Evolutionary conservation across 2,329 filamentous ascomycete species (phyloP), one percentile per base, ranked within the genome.

Genomic region (Zarea fungicola): DNA sequence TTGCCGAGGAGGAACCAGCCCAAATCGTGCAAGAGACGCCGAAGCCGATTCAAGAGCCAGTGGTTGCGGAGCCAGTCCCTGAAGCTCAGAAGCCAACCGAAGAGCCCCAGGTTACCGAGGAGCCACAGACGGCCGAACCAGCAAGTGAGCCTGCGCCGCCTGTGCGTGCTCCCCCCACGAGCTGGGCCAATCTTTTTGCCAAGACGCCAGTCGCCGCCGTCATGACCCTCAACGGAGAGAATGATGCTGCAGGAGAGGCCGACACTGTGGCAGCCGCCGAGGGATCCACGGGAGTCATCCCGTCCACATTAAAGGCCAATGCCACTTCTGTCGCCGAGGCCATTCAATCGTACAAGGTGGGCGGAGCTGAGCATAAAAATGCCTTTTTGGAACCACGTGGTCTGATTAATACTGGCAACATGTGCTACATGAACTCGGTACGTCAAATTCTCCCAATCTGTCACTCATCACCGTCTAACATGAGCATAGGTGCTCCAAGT

Each of bases 361-460:
- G 81, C 50, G 74, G 75, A 31, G 76, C 77, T 31, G 72, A 79
- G 26, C 25, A 45, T 13, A 88, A 85, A 59, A 73, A 92, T 56
- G 76, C 86, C 16, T 96, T 96, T 62, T 77, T 99, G 43, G 89
- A 97, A 69, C 93, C 93, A 43, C 82, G 92, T 56, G 93, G 93
- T 42, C 78, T 99, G 62, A 87, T 96, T 57, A 99, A 99, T 69
- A 95, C 92, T 34, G 93, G 93, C 42, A 97, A 99, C 64, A 95
- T 97, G 88, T 99, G 93, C 70, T 99, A 99, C 71, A 97, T 99
- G 93, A 99, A 97, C 74, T 96, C 93, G 55, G 92, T 96, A 77
- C 71, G 88, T 72, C 31, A 32, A n/a, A n/a, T 14, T 42, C 32
- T 29, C 45, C 18, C 25, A 18, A 21, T n/a, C 26, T 8, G 41